Percentiles rank a stretch among this genome's conserved stretches.
Evolutionary conservation across 192 early-diverging fungal genomes (phyloP).

Genomic region (Thamnidium elegans): DNA sequence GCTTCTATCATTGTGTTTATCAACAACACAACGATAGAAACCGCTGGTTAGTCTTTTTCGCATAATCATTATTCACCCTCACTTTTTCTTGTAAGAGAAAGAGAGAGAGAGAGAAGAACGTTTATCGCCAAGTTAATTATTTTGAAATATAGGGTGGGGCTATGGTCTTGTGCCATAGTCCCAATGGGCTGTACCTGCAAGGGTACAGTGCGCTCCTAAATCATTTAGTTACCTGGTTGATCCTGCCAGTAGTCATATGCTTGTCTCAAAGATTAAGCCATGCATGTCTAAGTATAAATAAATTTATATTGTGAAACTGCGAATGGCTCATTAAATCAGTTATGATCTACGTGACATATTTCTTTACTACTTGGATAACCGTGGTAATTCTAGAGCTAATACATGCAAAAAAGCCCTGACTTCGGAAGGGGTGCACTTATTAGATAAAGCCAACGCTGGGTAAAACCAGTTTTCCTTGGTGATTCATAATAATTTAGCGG

Average conservation of each 20-base stretch:
- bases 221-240: conserved; percentile 62
- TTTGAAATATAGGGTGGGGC: too few species aligned
- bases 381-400: conserved; percentile 22
- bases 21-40: too few species aligned
- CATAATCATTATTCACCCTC: too few species aligned
- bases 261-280: conserved; percentile 79
- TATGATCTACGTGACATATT: conserved; percentile 74
- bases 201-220: too few species aligned
- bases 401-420: conserved; percentile 19
- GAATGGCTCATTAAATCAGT: conserved; percentile 86
- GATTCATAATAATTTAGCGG: conserved; percentile 21
- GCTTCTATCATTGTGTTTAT: too few species aligned
- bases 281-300: conserved; percentile 72
- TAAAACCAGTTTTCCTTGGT: conserved; percentile 14
- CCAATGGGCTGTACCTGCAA: too few species aligned
- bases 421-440: conserved; percentile 21
- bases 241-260: conserved; percentile 78
- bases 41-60: too few species aligned
- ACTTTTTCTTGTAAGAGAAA: too few species aligned
- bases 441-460: conserved; percentile 19
- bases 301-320: conserved; percentile 71
- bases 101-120: too few species aligned
- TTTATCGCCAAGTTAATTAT: too few species aligned
- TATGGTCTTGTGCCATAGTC: too few species aligned
- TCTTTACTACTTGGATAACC: conserved; percentile 19